Evolutionary conservation across 345 rosid species (phyloP).

Genomic region (Eucalyptus pauciflora): DNA sequence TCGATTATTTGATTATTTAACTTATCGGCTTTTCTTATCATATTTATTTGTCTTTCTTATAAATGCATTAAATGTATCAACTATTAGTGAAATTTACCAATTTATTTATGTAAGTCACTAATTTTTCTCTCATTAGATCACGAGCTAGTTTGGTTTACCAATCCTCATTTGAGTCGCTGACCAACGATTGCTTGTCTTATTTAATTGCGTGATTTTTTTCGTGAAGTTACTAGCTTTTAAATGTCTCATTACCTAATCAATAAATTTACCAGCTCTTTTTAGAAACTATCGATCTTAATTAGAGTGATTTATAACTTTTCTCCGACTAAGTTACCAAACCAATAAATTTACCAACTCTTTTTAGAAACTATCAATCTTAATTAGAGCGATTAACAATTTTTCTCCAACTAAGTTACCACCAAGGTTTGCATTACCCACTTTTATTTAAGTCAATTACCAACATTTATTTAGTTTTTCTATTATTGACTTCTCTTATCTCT

Average conservation of each 20-base stretch:
- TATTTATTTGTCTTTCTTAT: neutral
- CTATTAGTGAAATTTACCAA: neutral
- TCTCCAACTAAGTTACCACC: neutral
- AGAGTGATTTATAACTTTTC: neutral
- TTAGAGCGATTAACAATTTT: neutral
- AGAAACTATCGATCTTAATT: neutral
- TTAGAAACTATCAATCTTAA: neutral
- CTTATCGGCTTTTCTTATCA: neutral
- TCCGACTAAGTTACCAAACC: neutral
- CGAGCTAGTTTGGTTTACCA: neutral
- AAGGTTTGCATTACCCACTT: neutral
- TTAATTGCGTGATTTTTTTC: neutral
- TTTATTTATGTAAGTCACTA: neutral
- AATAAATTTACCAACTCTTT: neutral
- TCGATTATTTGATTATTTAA: neutral
- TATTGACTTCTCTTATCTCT: too few relatives aligned
- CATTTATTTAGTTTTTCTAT: neutral
- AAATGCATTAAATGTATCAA: neutral
- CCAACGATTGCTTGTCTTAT: neutral
- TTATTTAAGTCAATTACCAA: neutral
- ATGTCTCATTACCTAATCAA: neutral
- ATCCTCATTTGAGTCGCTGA: neutral
- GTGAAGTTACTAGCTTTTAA: neutral
- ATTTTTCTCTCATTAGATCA: neutral
- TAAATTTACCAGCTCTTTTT: neutral